Percentiles rank a stretch among this genome's conserved stretches.
These are phyloP conservation scores for Usnea hakonensis DNA, from an alignment of 495 filamentous ascomycete genomes.

Conservation along the genomic window DNA sequence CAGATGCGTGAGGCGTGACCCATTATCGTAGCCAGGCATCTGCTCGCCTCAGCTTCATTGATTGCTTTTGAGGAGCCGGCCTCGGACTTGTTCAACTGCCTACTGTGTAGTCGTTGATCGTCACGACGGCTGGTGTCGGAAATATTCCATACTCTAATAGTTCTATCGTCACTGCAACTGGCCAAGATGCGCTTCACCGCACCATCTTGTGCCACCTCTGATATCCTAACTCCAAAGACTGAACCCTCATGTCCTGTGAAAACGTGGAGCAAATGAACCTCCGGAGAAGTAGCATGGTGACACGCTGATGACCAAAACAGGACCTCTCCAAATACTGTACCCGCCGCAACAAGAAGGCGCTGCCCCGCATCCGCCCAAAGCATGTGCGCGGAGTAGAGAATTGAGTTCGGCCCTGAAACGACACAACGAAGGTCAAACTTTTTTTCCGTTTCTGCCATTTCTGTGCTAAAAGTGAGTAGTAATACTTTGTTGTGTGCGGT, in stretches of 20 bases:
- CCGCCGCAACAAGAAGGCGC: slow-evolving; percentile 67
- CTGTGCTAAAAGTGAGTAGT: slow-evolving; percentile 31
- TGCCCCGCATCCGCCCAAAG: slow-evolving; percentile 43
- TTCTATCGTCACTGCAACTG: slow-evolving; percentile 93
- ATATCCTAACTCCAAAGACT: slow-evolving; percentile 80
- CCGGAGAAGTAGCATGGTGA: not conserved
- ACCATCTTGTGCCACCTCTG: slow-evolving; percentile 37
- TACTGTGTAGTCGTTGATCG: not conserved
- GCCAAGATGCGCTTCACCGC: slow-evolving; percentile 54
- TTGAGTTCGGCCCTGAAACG: slow-evolving; percentile 66
- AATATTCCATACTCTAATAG: slow-evolving; percentile 84
- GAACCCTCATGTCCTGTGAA: slow-evolving; percentile 91
- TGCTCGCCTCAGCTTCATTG: slow-evolving; percentile 1
- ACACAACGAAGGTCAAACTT: slow-evolving; percentile 34
- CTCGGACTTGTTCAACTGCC: not conserved
- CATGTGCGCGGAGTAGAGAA: slow-evolving; percentile 79
- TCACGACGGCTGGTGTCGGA: slow-evolving; percentile 29
- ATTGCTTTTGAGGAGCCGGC: not conserved
- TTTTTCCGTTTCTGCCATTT: slow-evolving; percentile 15
- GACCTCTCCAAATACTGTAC: slow-evolving; percentile 90
- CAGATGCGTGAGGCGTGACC: slow-evolving; percentile 87
- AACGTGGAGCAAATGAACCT: slow-evolving; percentile 51
- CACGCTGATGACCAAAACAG: slow-evolving; percentile 68
- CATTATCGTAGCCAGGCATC: slow-evolving; percentile 58
- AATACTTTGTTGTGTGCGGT: slow-evolving; percentile 81